phyloP scores from a whole-genome alignment of 2,329 filamentous ascomycete species.

The Ceratocystis eucalypticola region DNA sequence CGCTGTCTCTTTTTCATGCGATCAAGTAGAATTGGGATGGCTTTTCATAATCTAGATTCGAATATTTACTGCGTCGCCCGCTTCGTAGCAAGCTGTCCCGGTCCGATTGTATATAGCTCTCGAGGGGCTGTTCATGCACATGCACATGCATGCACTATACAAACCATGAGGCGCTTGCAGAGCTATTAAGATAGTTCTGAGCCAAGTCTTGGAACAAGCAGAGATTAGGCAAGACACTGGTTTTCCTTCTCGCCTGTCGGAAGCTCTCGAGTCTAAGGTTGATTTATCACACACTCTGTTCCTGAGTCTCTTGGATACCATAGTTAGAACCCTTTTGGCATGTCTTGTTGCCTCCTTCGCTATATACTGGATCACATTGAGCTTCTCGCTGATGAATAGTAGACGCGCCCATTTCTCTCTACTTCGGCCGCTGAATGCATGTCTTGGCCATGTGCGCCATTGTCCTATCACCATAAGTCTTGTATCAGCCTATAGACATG shows the following conservation, averaged over 20 bases:
- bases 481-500: not conserved
- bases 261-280: not conserved
- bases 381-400: not conserved
- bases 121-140: not conserved
- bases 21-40: not conserved
- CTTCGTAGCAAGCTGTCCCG: not conserved
- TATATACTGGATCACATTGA: not conserved
- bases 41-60: not conserved
- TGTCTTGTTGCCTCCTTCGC: not conserved
- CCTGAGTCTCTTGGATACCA: not conserved
- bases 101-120: no score
- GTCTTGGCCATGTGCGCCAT: conserved; percentile 1
- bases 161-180: not conserved
- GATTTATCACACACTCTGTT: not conserved
- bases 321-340: not conserved
- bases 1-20: not conserved
- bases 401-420: not conserved
- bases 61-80: no score
- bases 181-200: not conserved
- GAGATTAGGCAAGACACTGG: not conserved
- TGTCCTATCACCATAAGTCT: not conserved
- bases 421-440: not conserved
- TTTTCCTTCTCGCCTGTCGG: not conserved
- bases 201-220: not conserved
- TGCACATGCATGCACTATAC: not conserved